A percentile compares a stretch with the other conserved stretches of the same genome.
Conservation (phyloP, 208 protist genomes). For the Crithidia fasciculata region DNA sequence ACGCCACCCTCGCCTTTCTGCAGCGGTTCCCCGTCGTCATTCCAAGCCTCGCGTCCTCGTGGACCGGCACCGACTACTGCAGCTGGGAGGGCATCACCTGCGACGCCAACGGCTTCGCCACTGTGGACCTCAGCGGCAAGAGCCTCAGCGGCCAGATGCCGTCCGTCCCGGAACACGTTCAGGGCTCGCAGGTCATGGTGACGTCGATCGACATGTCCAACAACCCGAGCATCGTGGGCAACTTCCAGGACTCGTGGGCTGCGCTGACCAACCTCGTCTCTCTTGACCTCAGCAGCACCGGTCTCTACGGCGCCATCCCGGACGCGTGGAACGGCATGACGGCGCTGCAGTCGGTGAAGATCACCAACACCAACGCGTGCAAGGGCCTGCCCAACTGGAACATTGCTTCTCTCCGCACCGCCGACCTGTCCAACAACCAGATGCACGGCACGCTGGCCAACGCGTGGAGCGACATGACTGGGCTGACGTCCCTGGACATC, state of each 20-base stretch:
- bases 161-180: background rate
- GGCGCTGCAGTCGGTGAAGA: background rate
- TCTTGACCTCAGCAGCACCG: slow-evolving; percentile 12
- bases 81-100: slow-evolving; percentile 15
- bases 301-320: slow-evolving; percentile 15
- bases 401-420: slow-evolving; percentile 8
- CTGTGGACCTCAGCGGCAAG: slow-evolving; percentile 15
- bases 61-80: slow-evolving; percentile 12
- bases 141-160: slow-evolving; percentile 5
- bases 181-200: background rate
- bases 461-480: slow-evolving; percentile 21
- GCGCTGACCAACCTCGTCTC: background rate
- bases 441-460: slow-evolving; percentile 12
- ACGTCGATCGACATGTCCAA: slow-evolving; percentile 22
- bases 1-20: background rate
- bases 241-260: background rate
- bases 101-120: slow-evolving; percentile 11
- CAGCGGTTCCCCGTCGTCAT: background rate
- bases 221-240: background rate
- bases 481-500: slow-evolving; percentile 27
- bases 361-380: slow-evolving; percentile 12
- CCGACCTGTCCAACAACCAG: slow-evolving; percentile 31
- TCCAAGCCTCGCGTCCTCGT: background rate
- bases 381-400: slow-evolving; percentile 17
- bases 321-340: background rate